Conservation (phyloP, 2,329 filamentous ascomycete genomes). For the Incumbomyces lentus region DNA sequence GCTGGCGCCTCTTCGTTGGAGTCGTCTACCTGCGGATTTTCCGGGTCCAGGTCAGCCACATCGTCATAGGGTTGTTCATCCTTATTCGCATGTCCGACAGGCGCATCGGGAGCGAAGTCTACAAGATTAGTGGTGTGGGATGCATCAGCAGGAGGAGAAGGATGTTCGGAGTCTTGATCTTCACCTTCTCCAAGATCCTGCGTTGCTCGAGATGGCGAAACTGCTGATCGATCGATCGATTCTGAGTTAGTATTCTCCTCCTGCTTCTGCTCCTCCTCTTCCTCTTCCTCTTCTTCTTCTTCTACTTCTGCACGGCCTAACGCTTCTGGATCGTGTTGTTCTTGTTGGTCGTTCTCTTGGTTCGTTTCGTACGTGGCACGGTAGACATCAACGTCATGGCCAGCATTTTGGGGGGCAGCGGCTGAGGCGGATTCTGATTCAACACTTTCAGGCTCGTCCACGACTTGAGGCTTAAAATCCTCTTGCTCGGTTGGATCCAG, state of each 20-base stretch:
- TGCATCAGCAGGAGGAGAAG: too few species aligned
- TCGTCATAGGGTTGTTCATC: too few species aligned
- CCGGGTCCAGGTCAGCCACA: too few species aligned
- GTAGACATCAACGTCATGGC: too few species aligned
- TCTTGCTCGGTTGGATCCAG: neutral
- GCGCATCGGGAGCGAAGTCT: neutral
- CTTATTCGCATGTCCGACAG: too few species aligned
- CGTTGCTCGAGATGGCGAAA: neutral
- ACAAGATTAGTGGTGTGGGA: neutral
- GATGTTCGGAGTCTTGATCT: neutral
- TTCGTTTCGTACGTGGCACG: too few species aligned
- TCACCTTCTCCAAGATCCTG: too few species aligned
- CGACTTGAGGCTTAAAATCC: neutral
- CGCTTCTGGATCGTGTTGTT: neutral
- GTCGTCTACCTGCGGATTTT: too few species aligned
- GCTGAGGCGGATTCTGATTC: too few species aligned
- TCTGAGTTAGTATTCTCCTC: constrained; percentile 5
- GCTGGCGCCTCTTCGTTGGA: too few species aligned
- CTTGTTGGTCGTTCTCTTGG: neutral
- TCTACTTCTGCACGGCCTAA: neutral
- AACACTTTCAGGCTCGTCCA: neutral
- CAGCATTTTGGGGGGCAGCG: too few species aligned
- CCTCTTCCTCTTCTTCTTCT: neutral
- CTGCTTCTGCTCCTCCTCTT: neutral
- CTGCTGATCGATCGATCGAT: neutral